Evolutionary conservation across 306 rosid species (phyloP).

Genomic region (Inga laurina): DNA sequence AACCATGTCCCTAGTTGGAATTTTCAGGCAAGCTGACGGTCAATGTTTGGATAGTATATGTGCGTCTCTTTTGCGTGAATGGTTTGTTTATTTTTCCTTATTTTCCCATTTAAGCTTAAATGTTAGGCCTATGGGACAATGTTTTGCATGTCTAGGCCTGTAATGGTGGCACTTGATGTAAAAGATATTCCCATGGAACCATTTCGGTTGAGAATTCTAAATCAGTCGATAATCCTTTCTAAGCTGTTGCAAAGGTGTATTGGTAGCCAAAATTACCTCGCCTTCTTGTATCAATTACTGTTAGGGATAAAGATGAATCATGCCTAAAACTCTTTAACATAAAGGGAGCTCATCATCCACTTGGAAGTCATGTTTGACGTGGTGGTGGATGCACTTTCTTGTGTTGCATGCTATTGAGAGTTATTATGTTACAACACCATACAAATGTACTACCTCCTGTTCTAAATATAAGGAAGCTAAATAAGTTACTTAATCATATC

Average conservation of each 20-base stretch:
- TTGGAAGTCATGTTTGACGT: no score
- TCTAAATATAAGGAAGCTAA: no score
- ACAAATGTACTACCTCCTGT: no score
- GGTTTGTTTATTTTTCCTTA: neutral
- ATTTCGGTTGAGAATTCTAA: neutral
- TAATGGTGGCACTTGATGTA: neutral
- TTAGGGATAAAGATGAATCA: no score
- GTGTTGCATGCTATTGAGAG: no score
- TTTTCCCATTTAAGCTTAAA: neutral
- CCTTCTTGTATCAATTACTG: no score
- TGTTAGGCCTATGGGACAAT: neutral
- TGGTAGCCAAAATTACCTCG: neutral
- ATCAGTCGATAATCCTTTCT: neutral
- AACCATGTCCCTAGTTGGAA: slow-evolving; percentile 17
- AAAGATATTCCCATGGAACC: neutral
- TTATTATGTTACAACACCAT: no score
- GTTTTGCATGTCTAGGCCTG: slow-evolving; percentile 14
- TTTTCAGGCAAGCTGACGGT: neutral
- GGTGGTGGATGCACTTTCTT: no score
- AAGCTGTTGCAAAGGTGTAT: neutral
- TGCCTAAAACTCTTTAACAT: no score
- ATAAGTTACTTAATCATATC: no score
- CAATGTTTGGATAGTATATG: neutral
- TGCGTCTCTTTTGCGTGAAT: slow-evolving; percentile 3
- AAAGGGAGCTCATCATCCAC: no score